Conservation (phyloP, 225 moss, liverwort and hornwort species). For the Neckera pumila region DNA sequence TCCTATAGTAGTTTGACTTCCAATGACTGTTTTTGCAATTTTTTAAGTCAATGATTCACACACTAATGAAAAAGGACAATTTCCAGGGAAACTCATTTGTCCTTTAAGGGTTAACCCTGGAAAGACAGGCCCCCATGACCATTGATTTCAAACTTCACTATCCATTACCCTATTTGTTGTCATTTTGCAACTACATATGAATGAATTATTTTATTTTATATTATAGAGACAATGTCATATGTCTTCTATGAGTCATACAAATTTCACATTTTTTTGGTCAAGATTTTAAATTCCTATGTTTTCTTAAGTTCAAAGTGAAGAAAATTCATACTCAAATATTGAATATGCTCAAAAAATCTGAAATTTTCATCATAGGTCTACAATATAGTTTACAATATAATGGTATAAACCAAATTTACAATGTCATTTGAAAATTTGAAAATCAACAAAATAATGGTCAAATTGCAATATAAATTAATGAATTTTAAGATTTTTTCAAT, state of each 20-base stretch:
- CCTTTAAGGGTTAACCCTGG: too few species aligned
- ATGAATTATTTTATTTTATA: neutral
- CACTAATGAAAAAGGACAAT: too few species aligned
- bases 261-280: neutral
- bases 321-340: neutral
- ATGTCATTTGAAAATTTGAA: neutral
- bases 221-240: neutral
- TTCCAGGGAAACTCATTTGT: too few species aligned
- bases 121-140: neutral
- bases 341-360: neutral
- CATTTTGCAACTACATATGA: neutral
- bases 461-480: neutral
- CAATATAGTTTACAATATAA: neutral
- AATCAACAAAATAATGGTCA: neutral
- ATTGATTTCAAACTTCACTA: neutral
- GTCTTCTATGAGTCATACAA: neutral
- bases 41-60: too few species aligned
- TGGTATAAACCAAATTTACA: neutral
- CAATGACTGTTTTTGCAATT: too few species aligned
- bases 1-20: too few species aligned
- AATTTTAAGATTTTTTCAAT: neutral
- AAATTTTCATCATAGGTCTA: neutral
- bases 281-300: neutral
- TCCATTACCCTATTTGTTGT: rapidly evolving
- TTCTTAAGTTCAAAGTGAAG: neutral